Conservation (phyloP, 2,329 filamentous ascomycete species). For the Fusarium xyrophilum region DNA sequence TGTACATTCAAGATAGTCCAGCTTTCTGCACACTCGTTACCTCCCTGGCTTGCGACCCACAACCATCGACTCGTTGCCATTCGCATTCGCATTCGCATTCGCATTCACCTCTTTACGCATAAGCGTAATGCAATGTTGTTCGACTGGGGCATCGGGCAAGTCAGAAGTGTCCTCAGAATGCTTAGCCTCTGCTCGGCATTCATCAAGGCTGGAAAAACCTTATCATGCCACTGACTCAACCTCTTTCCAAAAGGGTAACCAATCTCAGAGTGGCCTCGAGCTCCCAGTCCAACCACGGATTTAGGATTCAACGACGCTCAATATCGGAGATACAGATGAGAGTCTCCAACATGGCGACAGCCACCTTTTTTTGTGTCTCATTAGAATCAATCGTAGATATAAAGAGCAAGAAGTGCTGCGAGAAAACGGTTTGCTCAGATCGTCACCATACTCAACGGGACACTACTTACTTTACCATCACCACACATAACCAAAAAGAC, state of each 20-base stretch:
- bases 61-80: not conserved
- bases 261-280: slow-evolving; percentile 24
- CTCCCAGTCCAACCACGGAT: slow-evolving; percentile 24
- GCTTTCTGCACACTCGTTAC: not conserved
- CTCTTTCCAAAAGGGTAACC: slow-evolving; percentile 21
- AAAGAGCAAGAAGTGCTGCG: not conserved
- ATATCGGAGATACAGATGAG: slow-evolving; percentile 7
- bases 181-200: not conserved
- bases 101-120: not conserved
- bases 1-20: not conserved
- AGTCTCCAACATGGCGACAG: not conserved
- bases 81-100: not conserved
- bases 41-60: not conserved
- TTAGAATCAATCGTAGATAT: not conserved
- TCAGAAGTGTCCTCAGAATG: not conserved
- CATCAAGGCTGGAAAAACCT: not conserved
- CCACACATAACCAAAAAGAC: not conserved
- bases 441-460: not conserved
- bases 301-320: slow-evolving; percentile 8
- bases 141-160: not conserved
- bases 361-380: not conserved
- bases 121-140: not conserved
- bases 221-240: not conserved
- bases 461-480: not conserved
- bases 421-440: not conserved